Evolutionary conservation across 768 basidiomycete species (phyloP).

Genomic region (Amanita inopinata): DNA sequence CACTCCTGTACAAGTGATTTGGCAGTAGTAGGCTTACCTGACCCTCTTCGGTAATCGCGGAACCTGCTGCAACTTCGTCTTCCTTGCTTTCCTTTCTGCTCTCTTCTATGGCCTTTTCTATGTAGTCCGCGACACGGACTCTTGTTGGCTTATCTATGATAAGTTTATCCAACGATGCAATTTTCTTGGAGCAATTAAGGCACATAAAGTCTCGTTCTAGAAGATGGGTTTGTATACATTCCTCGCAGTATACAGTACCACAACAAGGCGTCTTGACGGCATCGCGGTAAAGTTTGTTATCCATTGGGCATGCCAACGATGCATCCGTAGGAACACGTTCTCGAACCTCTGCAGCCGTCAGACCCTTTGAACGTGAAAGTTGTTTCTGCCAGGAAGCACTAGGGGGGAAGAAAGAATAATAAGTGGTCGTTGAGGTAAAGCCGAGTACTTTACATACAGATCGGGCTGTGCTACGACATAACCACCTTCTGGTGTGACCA

Average conservation of each 20-base stretch:
- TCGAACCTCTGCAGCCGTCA: slow-evolving; percentile 84
- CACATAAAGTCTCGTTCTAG: slow-evolving; percentile 94
- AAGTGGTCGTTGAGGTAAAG: not conserved
- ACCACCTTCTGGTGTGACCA: slow-evolving; percentile 98
- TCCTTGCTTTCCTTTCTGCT: slow-evolving; percentile 57
- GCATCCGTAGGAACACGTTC: slow-evolving; percentile 75
- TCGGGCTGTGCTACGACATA: slow-evolving; percentile 98
- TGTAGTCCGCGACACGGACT: slow-evolving; percentile 70
- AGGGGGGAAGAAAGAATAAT: not conserved
- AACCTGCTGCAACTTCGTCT: slow-evolving; percentile 20
- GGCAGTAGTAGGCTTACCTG: slow-evolving; percentile 25
- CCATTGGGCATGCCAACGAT: slow-evolving; percentile 79
- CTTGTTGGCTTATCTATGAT: slow-evolving; percentile 72
- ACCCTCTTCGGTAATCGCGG: slow-evolving; percentile 17
- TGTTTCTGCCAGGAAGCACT: slow-evolving; percentile 96
- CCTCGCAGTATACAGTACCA: slow-evolving; percentile 86
- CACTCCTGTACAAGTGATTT: not conserved
- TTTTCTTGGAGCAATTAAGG: slow-evolving; percentile 81
- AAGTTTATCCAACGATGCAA: slow-evolving; percentile 84
- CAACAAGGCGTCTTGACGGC: slow-evolving; percentile 96
- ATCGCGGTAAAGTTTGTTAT: slow-evolving; percentile 88
- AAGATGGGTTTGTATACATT: slow-evolving; percentile 91
- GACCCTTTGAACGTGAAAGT: slow-evolving; percentile 63
- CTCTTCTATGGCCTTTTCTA: slow-evolving; percentile 72
- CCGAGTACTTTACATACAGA: slow-evolving; percentile 50